These are phyloP conservation scores for Digitaria exilis DNA, from an alignment of 202 grass and related monocot genomes.

Conservation along the genomic window DNA sequence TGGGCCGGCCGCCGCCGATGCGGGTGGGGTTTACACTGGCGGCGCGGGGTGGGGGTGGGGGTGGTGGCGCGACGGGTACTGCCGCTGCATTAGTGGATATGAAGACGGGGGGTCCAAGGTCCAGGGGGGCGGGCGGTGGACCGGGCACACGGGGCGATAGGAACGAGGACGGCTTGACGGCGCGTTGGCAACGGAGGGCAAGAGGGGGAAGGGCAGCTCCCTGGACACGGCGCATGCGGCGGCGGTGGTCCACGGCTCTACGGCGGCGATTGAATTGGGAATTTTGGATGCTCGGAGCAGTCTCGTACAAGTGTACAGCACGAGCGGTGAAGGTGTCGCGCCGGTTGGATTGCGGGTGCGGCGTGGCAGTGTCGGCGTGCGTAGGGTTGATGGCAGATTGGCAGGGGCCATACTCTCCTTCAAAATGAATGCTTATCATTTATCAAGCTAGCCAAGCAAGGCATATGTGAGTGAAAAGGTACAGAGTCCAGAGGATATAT, in stretches of 20 bases:
- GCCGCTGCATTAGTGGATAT: background rate
- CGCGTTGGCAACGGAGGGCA: background rate
- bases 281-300: background rate
- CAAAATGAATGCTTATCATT: no score
- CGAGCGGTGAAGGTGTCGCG: background rate
- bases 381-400: background rate
- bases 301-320: background rate
- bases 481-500: no score
- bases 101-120: no score
- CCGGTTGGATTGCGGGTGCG: background rate
- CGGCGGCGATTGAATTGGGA: slow-evolving; percentile 6
- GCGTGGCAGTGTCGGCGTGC: background rate
- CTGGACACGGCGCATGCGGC: slow-evolving; percentile 9
- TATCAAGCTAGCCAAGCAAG: no score
- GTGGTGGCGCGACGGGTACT: background rate
- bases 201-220: background rate
- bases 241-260: background rate
- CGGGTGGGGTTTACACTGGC: slow-evolving; percentile 23
- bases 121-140: slow-evolving; percentile 8
- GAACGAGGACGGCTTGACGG: slow-evolving; percentile 41
- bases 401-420: background rate
- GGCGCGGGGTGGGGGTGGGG: background rate
- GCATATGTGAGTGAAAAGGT: no score
- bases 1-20: slow-evolving; percentile 7
- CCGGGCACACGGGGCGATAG: slow-evolving; percentile 35